phyloP scores from a whole-genome alignment of 768 basidiomycete genomes.

The Boletus sp. region DNA sequence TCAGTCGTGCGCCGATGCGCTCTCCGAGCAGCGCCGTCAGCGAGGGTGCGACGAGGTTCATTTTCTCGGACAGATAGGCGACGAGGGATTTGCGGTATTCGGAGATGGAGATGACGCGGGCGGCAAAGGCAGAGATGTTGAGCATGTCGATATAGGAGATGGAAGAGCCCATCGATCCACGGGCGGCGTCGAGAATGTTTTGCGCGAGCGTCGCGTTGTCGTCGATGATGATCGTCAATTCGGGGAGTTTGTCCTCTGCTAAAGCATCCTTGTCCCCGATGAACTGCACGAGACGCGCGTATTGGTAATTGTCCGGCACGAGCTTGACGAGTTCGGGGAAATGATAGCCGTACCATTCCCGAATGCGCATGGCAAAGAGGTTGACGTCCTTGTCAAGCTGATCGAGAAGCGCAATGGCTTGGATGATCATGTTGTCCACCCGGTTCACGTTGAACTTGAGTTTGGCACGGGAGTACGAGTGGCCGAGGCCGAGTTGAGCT shows the following conservation, averaged over 20 bases:
- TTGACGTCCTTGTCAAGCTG: constrained; percentile 99
- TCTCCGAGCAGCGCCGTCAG: constrained; percentile 89
- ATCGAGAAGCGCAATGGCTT: constrained; percentile 96
- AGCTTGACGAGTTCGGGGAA: constrained; percentile 95
- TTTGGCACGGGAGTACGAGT: constrained; percentile 96
- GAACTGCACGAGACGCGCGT: constrained; percentile 80
- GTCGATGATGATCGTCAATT: constrained; percentile 75
- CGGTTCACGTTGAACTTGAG: constrained; percentile 98
- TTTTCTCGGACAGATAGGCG: constrained; percentile 89
- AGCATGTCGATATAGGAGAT: constrained; percentile 92
- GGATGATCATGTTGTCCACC: constrained; percentile 99
- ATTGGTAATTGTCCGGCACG: constrained; percentile 93
- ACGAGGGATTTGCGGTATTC: constrained; percentile 93
- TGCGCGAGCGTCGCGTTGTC: constrained; percentile 84
- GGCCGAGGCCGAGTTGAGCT: constrained; percentile 94
- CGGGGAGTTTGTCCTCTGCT: constrained; percentile 74
- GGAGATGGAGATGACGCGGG: constrained; percentile 85
- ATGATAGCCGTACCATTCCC: constrained; percentile 99
- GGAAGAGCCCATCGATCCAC: constrained; percentile 91
- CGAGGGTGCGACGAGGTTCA: constrained; percentile 95
- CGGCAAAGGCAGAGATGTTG: constrained; percentile 91
- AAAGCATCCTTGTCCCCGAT: constrained; percentile 88
- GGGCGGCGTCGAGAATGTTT: constrained; percentile 92
- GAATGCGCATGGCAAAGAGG: constrained; percentile 95
- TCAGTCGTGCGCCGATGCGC: constrained; percentile 87